phyloP scores from a whole-genome alignment of 1,284 basidiomycete genomes.

The Termitomyces sp. region DNA sequence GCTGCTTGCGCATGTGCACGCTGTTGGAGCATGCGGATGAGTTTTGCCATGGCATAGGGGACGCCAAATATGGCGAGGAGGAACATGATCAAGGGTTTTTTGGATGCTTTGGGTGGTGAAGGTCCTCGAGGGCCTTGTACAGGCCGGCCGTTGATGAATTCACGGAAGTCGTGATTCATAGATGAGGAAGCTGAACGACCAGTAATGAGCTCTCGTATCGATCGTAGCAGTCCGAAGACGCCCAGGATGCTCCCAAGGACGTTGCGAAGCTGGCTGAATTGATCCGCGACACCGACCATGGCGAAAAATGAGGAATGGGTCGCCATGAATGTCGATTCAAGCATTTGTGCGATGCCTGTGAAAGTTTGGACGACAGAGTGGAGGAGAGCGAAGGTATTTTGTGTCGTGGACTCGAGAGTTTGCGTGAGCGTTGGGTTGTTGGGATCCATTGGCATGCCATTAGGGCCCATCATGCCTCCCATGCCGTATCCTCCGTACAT shows the following conservation, averaged over 20 bases:
- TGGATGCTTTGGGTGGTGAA: slow-evolving; percentile 59
- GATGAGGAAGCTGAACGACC: slow-evolving; percentile 38
- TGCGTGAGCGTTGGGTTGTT: slow-evolving; percentile 68
- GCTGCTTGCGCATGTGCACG: slow-evolving; percentile 49
- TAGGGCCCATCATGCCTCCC: slow-evolving; percentile 41
- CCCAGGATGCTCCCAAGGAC: slow-evolving; percentile 93
- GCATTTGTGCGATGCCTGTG: slow-evolving; percentile 93
- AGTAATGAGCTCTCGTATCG: slow-evolving; percentile 67
- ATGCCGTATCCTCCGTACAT: slow-evolving; percentile 23
- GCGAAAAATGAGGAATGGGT: slow-evolving; percentile 98
- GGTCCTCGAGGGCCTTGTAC: slow-evolving; percentile 47
- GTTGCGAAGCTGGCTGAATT: slow-evolving; percentile 87
- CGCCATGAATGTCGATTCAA: slow-evolving; percentile 98
- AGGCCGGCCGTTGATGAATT: slow-evolving; percentile 63
- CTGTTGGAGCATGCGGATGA: slow-evolving; percentile 76
- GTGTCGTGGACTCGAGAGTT: slow-evolving; percentile 84
- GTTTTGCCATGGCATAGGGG: slow-evolving; percentile 90
- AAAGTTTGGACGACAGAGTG: slow-evolving; percentile 96
- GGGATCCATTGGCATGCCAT: slow-evolving; percentile 48
- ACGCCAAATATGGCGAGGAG: slow-evolving; percentile 93
- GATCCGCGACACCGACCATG: slow-evolving; percentile 97
- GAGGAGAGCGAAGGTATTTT: slow-evolving; percentile 89
- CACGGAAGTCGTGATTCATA: slow-evolving; percentile 59
- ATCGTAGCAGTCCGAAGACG: slow-evolving; percentile 84
- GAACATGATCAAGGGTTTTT: slow-evolving; percentile 92